Evolutionary conservation across 1,139 yeast genomes (phyloP), one percentile per base, ranked within the genome.

Genomic region (Yamadazyma oceani): DNA sequence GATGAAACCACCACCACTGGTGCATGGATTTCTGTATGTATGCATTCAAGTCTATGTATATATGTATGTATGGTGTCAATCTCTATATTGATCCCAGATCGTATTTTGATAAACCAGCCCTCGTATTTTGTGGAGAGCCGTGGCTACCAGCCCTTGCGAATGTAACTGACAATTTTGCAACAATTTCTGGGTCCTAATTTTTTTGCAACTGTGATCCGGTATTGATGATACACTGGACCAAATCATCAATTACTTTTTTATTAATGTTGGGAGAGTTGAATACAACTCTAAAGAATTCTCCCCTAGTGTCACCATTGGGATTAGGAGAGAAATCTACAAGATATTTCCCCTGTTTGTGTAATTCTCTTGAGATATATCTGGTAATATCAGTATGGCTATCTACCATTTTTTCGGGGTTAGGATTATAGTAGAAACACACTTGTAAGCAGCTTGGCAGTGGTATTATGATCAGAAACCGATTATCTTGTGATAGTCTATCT

Each of bases 241-340:
- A 62, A 42, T 69, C 70, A 38, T 69, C 75, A 17, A 69, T 57
- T 9, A 66, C 55, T 24, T 38, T 34, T 37, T 63, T 66, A n/a
- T 68, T 64, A 44, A 71, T 58, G 28, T 62, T 73, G 1, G 95
- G 95, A 26, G 92, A 80, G 57, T 85, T 85, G 61, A 87, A 81
- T 10, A 87, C 96, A 14, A 85, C 94, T 42, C 96, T 66, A 69
- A 87, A 86, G 54, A 87, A 87, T 57, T 86, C 95, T 3, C 95
- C 95, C 31, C 71, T 61, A 26, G 72, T 67, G 29, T 65, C 68
- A 27, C 50, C 49, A 26, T 78, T 75, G 1, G 82, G 78, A 38
- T 80, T 78, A 3, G 95, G 95, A n/a, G 95, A 83, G 57, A 78
- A 87, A 57, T 87, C 96, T 26, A 87, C 78, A 51, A 87, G 66